These are phyloP conservation scores for Caloboletus firmus DNA, from an alignment of 1,284 basidiomycete species.

Conservation along the genomic window DNA sequence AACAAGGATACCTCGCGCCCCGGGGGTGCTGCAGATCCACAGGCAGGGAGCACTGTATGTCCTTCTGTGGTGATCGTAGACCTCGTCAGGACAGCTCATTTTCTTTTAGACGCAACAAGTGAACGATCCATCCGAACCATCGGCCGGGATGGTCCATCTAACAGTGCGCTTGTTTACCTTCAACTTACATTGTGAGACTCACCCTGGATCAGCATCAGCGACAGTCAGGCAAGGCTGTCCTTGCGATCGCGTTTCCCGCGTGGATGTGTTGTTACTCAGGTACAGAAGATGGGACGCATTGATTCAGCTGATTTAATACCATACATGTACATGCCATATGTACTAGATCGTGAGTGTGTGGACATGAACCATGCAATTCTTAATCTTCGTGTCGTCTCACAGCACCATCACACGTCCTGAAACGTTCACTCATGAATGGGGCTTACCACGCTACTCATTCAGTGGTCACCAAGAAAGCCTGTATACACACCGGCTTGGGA, in stretches of 20 bases:
- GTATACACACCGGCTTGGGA: too few relatives aligned
- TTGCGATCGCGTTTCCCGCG: background rate
- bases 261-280: conserved; percentile 1
- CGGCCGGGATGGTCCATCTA: background rate
- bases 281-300: background rate
- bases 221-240: background rate
- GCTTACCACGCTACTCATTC: background rate
- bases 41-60: background rate
- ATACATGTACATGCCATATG: too few relatives aligned
- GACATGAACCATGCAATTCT: too few relatives aligned
- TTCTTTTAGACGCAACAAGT: background rate
- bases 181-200: background rate
- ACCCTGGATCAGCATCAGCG: background rate
- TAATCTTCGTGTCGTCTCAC: background rate
- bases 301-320: background rate
- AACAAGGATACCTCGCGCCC: background rate
- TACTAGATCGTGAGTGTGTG: too few relatives aligned
- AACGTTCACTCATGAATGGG: too few relatives aligned
- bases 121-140: background rate
- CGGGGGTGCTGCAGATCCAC: background rate
- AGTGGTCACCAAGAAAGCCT: too few relatives aligned
- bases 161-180: background rate
- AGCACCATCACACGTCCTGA: background rate
- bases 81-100: background rate
- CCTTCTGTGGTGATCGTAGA: background rate